Percentiles rank a stretch among this genome's conserved stretches.
These are phyloP conservation scores for Zychaea mexicana DNA, from an alignment of 371 early-diverging fungal genomes.

Conservation along the genomic window DNA sequence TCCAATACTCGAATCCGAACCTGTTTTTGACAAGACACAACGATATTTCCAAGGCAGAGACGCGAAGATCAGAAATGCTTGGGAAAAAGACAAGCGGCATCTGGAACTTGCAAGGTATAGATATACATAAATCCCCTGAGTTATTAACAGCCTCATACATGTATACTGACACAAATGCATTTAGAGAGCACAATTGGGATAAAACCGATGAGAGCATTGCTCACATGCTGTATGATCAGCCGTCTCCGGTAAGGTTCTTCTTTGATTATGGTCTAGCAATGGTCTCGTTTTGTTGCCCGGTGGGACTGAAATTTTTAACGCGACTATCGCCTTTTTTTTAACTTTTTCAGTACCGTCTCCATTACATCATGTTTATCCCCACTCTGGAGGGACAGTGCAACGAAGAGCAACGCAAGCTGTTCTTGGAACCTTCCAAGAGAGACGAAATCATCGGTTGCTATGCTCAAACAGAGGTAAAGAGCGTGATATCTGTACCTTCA, in stretches of 20 bases:
- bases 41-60: constrained; percentile 56
- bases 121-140: not conserved
- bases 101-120: constrained; percentile 43
- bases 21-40: constrained; percentile 56
- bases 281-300: no score
- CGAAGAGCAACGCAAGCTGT: constrained; percentile 77
- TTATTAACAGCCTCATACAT: no score
- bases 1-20: constrained; percentile 51
- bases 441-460: constrained; percentile 85
- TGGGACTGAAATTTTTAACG: no score
- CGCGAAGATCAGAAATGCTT: constrained; percentile 44
- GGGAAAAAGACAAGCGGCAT: constrained; percentile 52
- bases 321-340: no score
- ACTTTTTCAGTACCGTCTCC: constrained; percentile 50
- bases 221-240: constrained; percentile 40
- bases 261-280: no score
- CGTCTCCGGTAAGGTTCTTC: constrained; percentile 34
- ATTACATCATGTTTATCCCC: constrained; percentile 78
- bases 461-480: constrained; percentile 74
- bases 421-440: constrained; percentile 71
- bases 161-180: not conserved
- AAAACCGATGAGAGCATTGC: constrained; percentile 37
- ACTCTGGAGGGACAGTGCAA: constrained; percentile 74
- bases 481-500: no score
- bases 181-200: constrained; percentile 48